Percentiles rank a stretch among this genome's conserved stretches.
These are phyloP conservation scores for Eucalyptus tenuipes DNA, from an alignment of 345 rosid species.

Conservation along the genomic window DNA sequence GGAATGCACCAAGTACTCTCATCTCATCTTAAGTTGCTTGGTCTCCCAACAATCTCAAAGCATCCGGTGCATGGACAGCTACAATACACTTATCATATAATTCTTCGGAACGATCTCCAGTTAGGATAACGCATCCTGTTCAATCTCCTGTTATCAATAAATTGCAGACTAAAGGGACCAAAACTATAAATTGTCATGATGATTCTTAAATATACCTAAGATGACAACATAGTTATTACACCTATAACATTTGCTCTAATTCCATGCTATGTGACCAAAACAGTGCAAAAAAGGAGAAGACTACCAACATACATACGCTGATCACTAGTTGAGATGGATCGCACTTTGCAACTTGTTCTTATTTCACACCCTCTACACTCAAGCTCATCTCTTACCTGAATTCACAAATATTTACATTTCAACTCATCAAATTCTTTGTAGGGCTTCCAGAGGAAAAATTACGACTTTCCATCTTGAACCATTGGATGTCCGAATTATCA, in stretches of 20 bases:
- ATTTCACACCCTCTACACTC: slow-evolving; percentile 58
- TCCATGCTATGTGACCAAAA: not conserved
- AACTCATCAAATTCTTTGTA: not conserved
- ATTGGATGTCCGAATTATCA: not conserved
- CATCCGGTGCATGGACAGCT: slow-evolving; percentile 77
- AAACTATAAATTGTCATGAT: not conserved
- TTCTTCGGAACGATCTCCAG: slow-evolving; percentile 38
- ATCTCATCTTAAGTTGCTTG: slow-evolving; percentile 62
- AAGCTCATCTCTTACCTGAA: slow-evolving; percentile 54
- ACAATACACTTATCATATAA: slow-evolving; percentile 39
- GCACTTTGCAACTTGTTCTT: slow-evolving; percentile 41
- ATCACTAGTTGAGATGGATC: slow-evolving; percentile 27
- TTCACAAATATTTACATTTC: not conserved
- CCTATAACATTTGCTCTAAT: not conserved
- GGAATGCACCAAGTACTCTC: slow-evolving; percentile 82
- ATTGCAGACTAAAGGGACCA: not conserved
- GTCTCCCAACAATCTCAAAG: slow-evolving; percentile 44
- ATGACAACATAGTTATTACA: not conserved
- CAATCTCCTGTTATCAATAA: not conserved
- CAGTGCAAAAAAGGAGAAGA: not conserved
- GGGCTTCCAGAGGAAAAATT: not conserved
- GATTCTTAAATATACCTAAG: not conserved
- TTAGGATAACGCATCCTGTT: slow-evolving; percentile 38
- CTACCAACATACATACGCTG: slow-evolving; percentile 14
- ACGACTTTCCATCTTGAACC: not conserved